A percentile compares a stretch with the other conserved stretches of the same genome.
These are phyloP conservation scores for Mycena vitilis DNA, from an alignment of 768 basidiomycete genomes.

Conservation along the genomic window DNA sequence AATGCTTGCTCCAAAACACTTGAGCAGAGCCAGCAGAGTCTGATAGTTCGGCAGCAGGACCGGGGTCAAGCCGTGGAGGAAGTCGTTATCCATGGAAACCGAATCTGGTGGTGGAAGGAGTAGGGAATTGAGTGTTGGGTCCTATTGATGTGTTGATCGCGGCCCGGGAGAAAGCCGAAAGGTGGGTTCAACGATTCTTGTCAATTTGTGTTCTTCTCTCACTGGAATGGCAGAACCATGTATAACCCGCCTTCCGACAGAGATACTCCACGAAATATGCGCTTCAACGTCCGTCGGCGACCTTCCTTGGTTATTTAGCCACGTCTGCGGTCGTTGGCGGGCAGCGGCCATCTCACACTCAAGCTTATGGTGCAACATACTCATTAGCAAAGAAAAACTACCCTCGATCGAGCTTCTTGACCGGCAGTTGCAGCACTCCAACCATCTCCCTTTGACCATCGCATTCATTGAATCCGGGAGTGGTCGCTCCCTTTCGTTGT, in stretches of 20 bases:
- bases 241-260: conserved; percentile 2
- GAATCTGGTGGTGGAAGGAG: no score
- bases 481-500: not conserved
- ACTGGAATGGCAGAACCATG: not conserved
- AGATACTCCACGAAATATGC: conserved; percentile 16
- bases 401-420: conserved; percentile 7
- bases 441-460: conserved; percentile 7
- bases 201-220: no score
- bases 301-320: conserved; percentile 1
- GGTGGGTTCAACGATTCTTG: no score
- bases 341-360: conserved; percentile 14
- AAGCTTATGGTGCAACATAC: not conserved
- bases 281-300: not conserved
- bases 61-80: no score
- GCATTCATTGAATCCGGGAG: not conserved
- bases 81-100: no score
- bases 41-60: no score
- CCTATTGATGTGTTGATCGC: no score
- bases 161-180: no score
- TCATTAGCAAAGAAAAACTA: not conserved
- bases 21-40: no score
- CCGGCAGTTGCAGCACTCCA: conserved; percentile 9
- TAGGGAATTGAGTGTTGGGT: no score
- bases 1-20: no score
- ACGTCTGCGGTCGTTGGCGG: conserved; percentile 13